A percentile compares a stretch with the other conserved stretches of the same genome.
Conservation (phyloP, 345 rosid genomes). For the Populus pruinosa region DNA sequence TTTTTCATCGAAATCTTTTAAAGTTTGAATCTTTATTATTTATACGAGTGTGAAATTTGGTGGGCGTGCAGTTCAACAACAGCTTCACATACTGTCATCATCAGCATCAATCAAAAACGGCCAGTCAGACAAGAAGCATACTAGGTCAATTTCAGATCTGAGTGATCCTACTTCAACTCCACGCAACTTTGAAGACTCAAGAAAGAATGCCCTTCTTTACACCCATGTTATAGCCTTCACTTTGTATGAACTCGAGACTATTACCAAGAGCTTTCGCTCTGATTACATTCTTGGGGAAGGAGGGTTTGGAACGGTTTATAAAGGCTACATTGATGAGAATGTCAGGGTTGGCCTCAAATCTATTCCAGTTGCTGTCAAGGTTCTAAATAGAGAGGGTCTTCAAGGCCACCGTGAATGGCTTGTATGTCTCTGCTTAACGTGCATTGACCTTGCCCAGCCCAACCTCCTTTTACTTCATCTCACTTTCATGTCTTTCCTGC, state of each 20-base stretch:
- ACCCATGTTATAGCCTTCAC: conserved; percentile 81
- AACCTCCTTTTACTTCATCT: not conserved
- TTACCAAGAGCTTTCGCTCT: conserved; percentile 94
- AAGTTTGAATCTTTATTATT: not conserved
- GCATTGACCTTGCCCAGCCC: not conserved
- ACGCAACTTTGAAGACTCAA: conserved; percentile 55
- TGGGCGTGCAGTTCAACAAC: conserved; percentile 57
- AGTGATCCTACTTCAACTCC: conserved; percentile 71
- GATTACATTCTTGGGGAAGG: conserved; percentile 97
- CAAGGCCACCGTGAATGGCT: conserved; percentile 99
- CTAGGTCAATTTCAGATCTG: conserved; percentile 83
- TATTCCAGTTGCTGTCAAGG: conserved; percentile 95
- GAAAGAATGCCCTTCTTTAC: conserved; percentile 63
- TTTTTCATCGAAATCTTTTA: not conserved
- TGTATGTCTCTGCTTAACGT: conserved; percentile 30
- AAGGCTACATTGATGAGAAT: conserved; percentile 94
- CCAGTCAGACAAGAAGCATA: conserved; percentile 51
- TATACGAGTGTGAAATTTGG: not conserved
- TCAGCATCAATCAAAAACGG: conserved; percentile 35
- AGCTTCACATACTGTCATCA: conserved; percentile 45
- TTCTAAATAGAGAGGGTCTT: conserved; percentile 92
- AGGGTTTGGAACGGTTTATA: conserved; percentile 92
- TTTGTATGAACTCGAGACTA: conserved; percentile 85
- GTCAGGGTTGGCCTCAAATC: conserved; percentile 91
- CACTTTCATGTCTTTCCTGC: not conserved